A percentile compares a stretch with the other conserved stretches of the same genome.
Evolutionary conservation across 345 rosid genomes (phyloP).

Genomic region (Fremontodendron californicum): DNA sequence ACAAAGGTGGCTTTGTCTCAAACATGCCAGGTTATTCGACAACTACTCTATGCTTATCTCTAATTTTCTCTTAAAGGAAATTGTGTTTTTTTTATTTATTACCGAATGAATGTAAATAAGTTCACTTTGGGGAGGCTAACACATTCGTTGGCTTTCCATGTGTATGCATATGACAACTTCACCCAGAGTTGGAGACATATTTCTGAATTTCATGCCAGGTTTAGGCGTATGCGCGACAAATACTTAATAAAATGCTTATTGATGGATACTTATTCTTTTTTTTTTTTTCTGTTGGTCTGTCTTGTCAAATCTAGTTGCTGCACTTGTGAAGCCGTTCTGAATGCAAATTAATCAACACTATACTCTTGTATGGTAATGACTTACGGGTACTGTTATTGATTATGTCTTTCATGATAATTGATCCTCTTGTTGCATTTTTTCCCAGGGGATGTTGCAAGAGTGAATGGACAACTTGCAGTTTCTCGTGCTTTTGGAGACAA

Average conservation of each 20-base stretch:
- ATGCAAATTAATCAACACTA: not conserved
- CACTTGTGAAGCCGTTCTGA: not conserved
- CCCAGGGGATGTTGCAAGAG: constrained; percentile 70
- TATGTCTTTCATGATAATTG: not conserved
- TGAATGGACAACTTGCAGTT: constrained; percentile 68
- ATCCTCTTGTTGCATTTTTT: constrained; percentile 16
- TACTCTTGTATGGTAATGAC: not conserved
- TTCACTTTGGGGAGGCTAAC: not conserved
- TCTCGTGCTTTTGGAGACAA: constrained; percentile 74
- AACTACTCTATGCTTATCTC: not conserved
- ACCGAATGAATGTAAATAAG: not conserved
- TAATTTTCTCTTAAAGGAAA: not conserved
- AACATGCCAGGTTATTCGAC: constrained; percentile 66
- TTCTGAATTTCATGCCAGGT: not conserved
- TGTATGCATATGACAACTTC: not conserved
- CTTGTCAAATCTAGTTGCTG: not conserved
- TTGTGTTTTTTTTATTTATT: not conserved
- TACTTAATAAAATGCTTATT: not conserved
- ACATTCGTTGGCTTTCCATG: not conserved
- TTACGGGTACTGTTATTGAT: not conserved
- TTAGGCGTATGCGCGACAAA: not conserved
- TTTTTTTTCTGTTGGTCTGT: not conserved
- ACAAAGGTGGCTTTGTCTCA: constrained; percentile 66
- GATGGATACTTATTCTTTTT: not conserved
- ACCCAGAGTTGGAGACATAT: not conserved